phyloP scores from a whole-genome alignment of 495 filamentous ascomycete species.

The Penicillium dipodomyicola region DNA sequence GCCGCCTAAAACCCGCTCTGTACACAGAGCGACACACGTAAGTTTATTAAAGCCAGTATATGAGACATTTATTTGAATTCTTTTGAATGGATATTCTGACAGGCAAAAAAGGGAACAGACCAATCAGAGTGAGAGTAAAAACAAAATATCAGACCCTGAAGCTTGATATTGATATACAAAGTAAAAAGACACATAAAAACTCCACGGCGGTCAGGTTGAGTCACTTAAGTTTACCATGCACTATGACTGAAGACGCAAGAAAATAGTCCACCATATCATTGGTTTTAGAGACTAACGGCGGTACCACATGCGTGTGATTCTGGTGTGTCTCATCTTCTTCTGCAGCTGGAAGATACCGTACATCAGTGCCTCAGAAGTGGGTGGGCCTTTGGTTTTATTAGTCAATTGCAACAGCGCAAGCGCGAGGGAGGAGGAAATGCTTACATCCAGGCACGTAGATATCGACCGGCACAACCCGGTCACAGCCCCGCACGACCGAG shows the following conservation, averaged over 20 bases:
- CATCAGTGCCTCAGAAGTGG: slow-evolving; percentile 89
- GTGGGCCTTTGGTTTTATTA: slow-evolving; percentile 54
- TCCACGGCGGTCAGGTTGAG: slow-evolving; percentile 21
- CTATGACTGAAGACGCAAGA: slow-evolving; percentile 16
- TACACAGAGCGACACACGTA: background rate
- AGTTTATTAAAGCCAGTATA: background rate
- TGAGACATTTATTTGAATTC: slow-evolving; percentile 6
- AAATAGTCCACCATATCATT: slow-evolving; percentile 11
- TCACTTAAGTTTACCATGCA: slow-evolving; percentile 22
- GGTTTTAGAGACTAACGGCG: slow-evolving; percentile 32
- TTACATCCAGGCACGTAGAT: slow-evolving; percentile 91
- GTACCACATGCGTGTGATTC: slow-evolving; percentile 54
- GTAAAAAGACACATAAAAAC: slow-evolving; percentile 23
- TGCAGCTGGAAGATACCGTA: slow-evolving; percentile 92
- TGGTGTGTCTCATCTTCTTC: slow-evolving; percentile 87
- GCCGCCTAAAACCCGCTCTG: background rate
- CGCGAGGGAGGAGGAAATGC: slow-evolving; percentile 13
- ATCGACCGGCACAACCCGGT: slow-evolving; percentile 92
- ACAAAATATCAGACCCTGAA: slow-evolving; percentile 14
- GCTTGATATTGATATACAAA: slow-evolving; percentile 29
- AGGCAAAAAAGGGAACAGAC: slow-evolving; percentile 7
- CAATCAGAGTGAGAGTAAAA: background rate
- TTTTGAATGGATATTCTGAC: slow-evolving; percentile 11
- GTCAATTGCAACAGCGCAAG: slow-evolving; percentile 10
- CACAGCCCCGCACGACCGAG: slow-evolving; percentile 85